A percentile compares a stretch with the other conserved stretches of the same genome.
Conservation (phyloP, 495 filamentous ascomycete genomes). For the Zalerion maritima region DNA sequence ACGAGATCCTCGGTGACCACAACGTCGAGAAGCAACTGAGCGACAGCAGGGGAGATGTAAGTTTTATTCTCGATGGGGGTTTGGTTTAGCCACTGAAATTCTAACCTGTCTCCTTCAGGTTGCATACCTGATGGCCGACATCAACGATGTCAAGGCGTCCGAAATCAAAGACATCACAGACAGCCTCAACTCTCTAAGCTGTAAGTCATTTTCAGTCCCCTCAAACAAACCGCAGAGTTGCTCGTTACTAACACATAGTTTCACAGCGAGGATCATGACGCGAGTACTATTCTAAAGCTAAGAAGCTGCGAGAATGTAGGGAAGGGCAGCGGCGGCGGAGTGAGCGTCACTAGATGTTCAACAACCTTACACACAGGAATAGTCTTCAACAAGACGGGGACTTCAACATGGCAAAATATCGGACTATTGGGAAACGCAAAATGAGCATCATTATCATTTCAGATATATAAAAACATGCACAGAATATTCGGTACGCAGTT, state of each 20-base stretch:
- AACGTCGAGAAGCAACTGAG: constrained; percentile 99
- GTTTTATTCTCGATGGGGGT: constrained; percentile 8
- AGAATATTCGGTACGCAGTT: no score
- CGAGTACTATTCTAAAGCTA: constrained; percentile 70
- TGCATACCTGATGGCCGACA: constrained; percentile 96
- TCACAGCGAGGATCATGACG: constrained; percentile 66
- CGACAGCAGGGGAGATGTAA: constrained; percentile 79
- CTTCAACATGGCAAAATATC: no score
- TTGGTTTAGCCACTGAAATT: constrained; percentile 1
- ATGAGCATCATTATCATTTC: no score
- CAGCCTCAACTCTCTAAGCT: constrained; percentile 63
- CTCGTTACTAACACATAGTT: constrained; percentile 6
- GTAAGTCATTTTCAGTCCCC: constrained; percentile 35
- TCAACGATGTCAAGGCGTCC: constrained; percentile 63
- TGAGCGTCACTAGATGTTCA: no score
- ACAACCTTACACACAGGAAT: no score
- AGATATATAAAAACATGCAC: no score
- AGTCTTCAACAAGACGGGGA: no score
- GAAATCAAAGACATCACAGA: constrained; percentile 80
- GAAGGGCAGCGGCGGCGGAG: no score
- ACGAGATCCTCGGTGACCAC: constrained; percentile 82
- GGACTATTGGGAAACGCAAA: no score
- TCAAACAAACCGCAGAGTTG: constrained; percentile 1
- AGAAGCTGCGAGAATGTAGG: not conserved
- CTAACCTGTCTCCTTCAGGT: constrained; percentile 29